Base-by-base conservation (phyloP, 2,329 filamentous ascomycete species). In the Cucurbitaria berberidis region DNA sequence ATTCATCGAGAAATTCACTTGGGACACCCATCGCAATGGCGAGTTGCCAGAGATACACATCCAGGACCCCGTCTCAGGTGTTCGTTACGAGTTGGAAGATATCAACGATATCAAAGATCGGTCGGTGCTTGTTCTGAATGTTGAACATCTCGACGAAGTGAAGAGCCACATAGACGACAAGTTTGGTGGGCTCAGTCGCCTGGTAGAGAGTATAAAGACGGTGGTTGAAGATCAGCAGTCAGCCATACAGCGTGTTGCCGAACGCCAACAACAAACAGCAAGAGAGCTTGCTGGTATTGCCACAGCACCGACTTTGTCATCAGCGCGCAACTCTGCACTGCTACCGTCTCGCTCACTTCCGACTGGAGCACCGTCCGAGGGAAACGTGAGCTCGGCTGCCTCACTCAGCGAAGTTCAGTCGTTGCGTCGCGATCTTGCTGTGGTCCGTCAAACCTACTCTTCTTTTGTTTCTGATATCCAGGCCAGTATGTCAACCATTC, bases 1-100 rank as follows among this genome's bases (percentile, higher is more conserved):
- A 0, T 99, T 99, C 66, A 99, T 99, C 64, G 95, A 99, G 64
- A 99, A 97, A 73, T 99, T 99, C 71, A 95, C 93, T 0, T 99
- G 96, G 93, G 98, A 96, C 66, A 97, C 93, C 0, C 93, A 98
- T 65, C 89, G 91, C 55, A 96, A 97, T 67, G 95, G 95, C 7
- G 95, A 99, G 71, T 78, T 99, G 40, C 95, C 95, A 0, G 95
- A 99, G 66, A 98, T 99, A 15, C 97, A 99, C 73, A 95, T 99
- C 15, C 95, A 99, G 74, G 95, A 99, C 72, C 89, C 93, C 0
- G 84, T 97, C 2, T 98, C 95, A 8, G 95, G 95, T 0, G 90
- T 99, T n/a, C 89, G 95, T 15, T 93, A 99, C 73, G 95, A 99
- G 77, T 79, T 99, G 21, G 95, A 99, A 73, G 95, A 99, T 70